Evolutionary conservation across 371 early-diverging fungal genomes (phyloP), one percentile per base, ranked within the genome.

Genomic region (Lichtheimia hyalospora): DNA sequence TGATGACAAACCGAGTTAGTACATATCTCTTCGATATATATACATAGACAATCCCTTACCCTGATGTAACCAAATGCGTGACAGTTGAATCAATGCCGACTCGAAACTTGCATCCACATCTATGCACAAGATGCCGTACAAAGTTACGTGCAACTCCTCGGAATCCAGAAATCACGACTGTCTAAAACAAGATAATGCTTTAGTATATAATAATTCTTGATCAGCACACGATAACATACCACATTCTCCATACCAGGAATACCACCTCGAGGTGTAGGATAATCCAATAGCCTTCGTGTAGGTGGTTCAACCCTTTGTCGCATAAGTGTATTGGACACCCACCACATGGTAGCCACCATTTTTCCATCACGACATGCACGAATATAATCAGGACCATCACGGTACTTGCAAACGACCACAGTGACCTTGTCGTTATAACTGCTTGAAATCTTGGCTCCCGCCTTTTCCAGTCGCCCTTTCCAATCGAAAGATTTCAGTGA

Each of bases 141-240:
- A 88, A 89, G 16, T 80, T 82, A n/a, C 93, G 79, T 8, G 90
- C 74, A 15, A 68, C 71, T 0, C 84, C 87, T 12, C 68, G 77
- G 69, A 92, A 95, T 25, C 89, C 89, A 18, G 90, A 82, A 12
- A 92, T 63, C 0, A 88, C 76, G 10, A 93, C 80, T 2, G 76
- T 69, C 75, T 82, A 46, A 16, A 49, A 8, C 34, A 34, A 34
- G 10, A 12, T 12, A 55, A 14, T 23, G 40, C 14, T 39, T 60
- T 6, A 60, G 24, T 16, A 21, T 12, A 18, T n/a, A n/a, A n/a
- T 16, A 4, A 6, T 39, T n/a, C n/a, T n/a, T 39, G 8, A 34
- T 15, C 10, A 18, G 10, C 25, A 25, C 27, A 52, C 15, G 14
- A 28, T 0, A n/a, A 2, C 54, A 23, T 70, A 81, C 75, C 60